These are phyloP conservation scores for Candida chauliodis DNA, from an alignment of 805 yeast genomes.

Conservation along the genomic window DNA sequence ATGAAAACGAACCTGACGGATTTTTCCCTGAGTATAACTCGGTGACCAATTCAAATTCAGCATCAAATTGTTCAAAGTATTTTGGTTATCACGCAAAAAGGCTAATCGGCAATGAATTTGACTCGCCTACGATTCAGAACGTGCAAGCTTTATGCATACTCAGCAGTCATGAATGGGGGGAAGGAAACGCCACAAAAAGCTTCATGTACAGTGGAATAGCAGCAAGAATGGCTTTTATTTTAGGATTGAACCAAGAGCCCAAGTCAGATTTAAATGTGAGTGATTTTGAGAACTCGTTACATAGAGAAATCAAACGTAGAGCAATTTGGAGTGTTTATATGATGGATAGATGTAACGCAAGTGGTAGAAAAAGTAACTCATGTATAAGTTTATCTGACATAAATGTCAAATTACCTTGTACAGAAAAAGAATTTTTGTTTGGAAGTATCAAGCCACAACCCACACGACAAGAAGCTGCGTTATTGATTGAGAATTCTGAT, in stretches of 20 bases:
- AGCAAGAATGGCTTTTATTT: slow-evolving; percentile 33
- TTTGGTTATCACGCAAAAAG: slow-evolving; percentile 38
- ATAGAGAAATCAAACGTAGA: slow-evolving; percentile 29
- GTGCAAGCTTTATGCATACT: slow-evolving; percentile 35
- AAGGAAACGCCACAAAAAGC: slow-evolving; percentile 33
- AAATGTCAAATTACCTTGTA: slow-evolving; percentile 26
- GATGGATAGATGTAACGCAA: slow-evolving; percentile 40
- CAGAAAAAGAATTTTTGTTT: slow-evolving; percentile 27
- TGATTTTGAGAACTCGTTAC: slow-evolving; percentile 17
- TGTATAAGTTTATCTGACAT: slow-evolving; percentile 32
- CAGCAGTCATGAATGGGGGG: slow-evolving; percentile 42
- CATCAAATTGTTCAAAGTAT: slow-evolving; percentile 32
- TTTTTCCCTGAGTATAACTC: slow-evolving; percentile 19
- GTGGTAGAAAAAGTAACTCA: slow-evolving; percentile 31
- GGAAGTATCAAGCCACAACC: slow-evolving; percentile 18
- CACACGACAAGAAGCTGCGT: slow-evolving; percentile 13
- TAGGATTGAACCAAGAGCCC: slow-evolving; percentile 23
- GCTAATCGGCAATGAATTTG: slow-evolving; percentile 29
- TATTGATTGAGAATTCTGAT: slow-evolving; percentile 10
- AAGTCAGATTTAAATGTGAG: slow-evolving; percentile 6
- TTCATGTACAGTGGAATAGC: slow-evolving; percentile 37
- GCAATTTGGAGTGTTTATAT: slow-evolving; percentile 40
- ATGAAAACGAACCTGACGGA: slow-evolving; percentile 22
- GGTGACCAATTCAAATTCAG: slow-evolving; percentile 9
- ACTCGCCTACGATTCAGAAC: slow-evolving; percentile 34